These are phyloP conservation scores for Syzygium jambos DNA, from an alignment of 345 rosid genomes.

Conservation along the genomic window DNA sequence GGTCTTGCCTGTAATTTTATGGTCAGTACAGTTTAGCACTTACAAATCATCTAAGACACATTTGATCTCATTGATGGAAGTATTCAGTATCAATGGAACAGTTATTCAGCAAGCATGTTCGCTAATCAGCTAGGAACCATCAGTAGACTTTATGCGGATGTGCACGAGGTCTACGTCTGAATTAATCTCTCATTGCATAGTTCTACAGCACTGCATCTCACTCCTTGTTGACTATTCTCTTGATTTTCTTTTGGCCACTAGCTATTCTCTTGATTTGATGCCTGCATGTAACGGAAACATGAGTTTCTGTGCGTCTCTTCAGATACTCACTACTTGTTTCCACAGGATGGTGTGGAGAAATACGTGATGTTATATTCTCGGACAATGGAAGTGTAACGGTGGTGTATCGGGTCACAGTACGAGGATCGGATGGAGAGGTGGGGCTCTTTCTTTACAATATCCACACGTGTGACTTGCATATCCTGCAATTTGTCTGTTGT, in stretches of 20 bases:
- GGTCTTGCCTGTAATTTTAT: background rate
- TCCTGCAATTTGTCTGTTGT: background rate
- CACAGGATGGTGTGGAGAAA: constrained; percentile 98
- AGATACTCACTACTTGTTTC: background rate
- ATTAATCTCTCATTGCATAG: background rate
- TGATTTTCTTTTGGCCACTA: background rate
- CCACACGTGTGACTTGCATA: background rate
- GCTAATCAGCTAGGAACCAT: background rate
- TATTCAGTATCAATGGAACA: background rate
- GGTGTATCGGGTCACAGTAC: constrained; percentile 84
- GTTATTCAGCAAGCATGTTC: background rate
- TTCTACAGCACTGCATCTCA: background rate
- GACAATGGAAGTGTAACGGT: constrained; percentile 86
- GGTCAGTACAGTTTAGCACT: background rate
- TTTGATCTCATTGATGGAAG: background rate
- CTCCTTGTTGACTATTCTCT: background rate
- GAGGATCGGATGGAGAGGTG: constrained; percentile 98
- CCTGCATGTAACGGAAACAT: background rate
- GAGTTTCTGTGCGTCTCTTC: background rate
- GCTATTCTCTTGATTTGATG: background rate
- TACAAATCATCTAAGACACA: background rate
- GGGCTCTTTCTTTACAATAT: constrained; percentile 4
- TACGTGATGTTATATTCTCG: constrained; percentile 87
- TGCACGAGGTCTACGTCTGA: background rate
- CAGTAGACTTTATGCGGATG: background rate